A percentile compares a stretch with the other conserved stretches of the same genome.
phyloP scores from a whole-genome alignment of 2,329 filamentous ascomycete species.

The Hymenoscyphus infarciens region DNA sequence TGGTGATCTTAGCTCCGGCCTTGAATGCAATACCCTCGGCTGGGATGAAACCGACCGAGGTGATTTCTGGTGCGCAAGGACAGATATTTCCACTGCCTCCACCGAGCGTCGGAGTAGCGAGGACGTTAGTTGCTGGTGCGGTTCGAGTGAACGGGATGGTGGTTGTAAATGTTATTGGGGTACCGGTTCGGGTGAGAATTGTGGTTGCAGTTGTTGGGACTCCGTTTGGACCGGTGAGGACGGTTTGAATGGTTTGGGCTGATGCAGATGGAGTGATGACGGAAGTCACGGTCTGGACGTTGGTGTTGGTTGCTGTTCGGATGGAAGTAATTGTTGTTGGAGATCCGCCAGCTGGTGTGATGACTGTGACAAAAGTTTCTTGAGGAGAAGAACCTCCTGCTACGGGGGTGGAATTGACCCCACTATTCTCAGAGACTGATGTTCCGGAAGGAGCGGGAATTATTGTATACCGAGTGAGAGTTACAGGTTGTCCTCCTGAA shows the following conservation, averaged over 20 bases:
- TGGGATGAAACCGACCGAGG: constrained; percentile 4
- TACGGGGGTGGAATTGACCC: background rate
- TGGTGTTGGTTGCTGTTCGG: background rate
- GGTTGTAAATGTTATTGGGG: background rate
- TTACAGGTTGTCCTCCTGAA: background rate
- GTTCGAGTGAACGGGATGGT: background rate
- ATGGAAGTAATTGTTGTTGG: background rate
- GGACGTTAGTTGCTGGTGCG: background rate
- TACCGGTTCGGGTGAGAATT: background rate
- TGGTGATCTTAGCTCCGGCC: constrained; percentile 7
- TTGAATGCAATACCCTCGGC: background rate
- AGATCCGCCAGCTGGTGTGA: background rate
- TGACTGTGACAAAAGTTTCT: background rate
- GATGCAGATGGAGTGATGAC: background rate
- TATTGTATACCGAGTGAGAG: background rate
- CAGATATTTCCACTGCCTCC: background rate
- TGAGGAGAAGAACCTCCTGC: background rate
- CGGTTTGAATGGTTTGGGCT: background rate
- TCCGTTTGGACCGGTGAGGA: too few relatives aligned
- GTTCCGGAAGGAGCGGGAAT: background rate
- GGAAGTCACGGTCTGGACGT: background rate
- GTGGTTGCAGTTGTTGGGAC: background rate
- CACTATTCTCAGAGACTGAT: constrained; percentile 3
- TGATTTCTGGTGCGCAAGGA: background rate
- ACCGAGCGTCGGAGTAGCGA: background rate